Evolutionary conservation across 176 grass and related monocot species (phyloP).

Genomic region (Oryza glaberrima): DNA sequence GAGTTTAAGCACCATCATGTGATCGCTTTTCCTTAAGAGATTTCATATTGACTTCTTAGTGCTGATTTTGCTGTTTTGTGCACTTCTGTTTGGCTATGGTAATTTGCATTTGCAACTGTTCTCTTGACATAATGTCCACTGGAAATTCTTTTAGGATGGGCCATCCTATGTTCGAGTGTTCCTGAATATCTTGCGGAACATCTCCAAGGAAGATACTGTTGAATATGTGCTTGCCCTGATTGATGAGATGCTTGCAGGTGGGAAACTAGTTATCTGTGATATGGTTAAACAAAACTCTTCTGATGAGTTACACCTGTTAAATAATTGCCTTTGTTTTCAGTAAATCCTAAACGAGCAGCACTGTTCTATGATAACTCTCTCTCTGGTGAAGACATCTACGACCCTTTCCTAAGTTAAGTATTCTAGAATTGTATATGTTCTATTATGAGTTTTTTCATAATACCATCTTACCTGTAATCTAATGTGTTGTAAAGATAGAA

Average conservation of each 20-base stretch:
- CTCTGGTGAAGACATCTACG: slow-evolving; percentile 82
- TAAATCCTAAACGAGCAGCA: slow-evolving; percentile 71
- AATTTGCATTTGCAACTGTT: neutral
- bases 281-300: neutral
- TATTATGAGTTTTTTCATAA: slow-evolving; percentile 24
- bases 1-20: neutral
- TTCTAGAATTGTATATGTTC: slow-evolving; percentile 34
- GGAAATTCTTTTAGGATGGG: slow-evolving; percentile 72
- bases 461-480: slow-evolving; percentile 9
- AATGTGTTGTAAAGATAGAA: neutral
- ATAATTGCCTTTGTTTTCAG: slow-evolving; percentile 57
- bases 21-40: neutral
- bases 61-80: slow-evolving; percentile 6
- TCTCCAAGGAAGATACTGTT: slow-evolving; percentile 94
- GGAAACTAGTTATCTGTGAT: slow-evolving; percentile 21
- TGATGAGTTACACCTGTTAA: slow-evolving; percentile 36
- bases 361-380: slow-evolving; percentile 87
- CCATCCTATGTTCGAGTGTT: slow-evolving; percentile 73
- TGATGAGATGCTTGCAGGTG: slow-evolving; percentile 95
- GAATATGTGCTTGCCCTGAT: slow-evolving; percentile 96
- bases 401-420: slow-evolving; percentile 88
- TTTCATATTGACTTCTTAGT: neutral
- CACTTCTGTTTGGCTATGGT: slow-evolving; percentile 14
- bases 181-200: slow-evolving; percentile 72
- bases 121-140: slow-evolving; percentile 6